Base-by-base conservation (phyloP, 2,329 filamentous ascomycete species). In the Aspergillus fumigatus region DNA sequence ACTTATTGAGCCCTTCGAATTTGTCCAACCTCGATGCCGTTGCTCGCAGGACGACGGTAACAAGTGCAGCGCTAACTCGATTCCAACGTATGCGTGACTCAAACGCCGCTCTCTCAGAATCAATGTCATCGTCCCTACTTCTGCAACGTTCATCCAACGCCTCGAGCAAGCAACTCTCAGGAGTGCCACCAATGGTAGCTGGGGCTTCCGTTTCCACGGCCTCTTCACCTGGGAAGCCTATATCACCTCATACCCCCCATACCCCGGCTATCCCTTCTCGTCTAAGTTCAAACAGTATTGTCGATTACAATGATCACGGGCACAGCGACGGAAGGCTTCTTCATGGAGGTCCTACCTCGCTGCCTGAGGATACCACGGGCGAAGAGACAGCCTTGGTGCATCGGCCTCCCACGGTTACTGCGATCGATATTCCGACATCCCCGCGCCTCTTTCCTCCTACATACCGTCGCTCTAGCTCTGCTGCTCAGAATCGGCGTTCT, bases 181-280 rank as follows among this genome's bases (percentile, higher is more conserved):
- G 81, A 48, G 82, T 86, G 11, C 84, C 85, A 21, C 81, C 81
- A 5, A 83, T 86, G 77, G 75, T 84, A 50, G 80, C 77, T 25
- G 82, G 82, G 7, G 88, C 88, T 4, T 91, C 89, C 0, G 80
- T 91, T 62, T 97, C 92, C 3, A 87, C 88, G 10, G 93, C 90
- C 0, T 93, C 92, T 0, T 97, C 92, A 9, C 92, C 92, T 1
- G 90, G 89, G 55, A 96, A 96, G 67, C 90, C 92, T 0, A 83
- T 95, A 19, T 96, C 91, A 2, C 92, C 89, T 9, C 91, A 93
- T 68, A 96, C 90, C 0, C 91, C 92, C 1, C 92, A 97, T 68
- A 96, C 92, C 0, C 94, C 94, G 3, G 92, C 92, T 10, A 91
- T 97, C 27, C 93, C 93, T 21, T 97, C 92, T 7, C 84, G 94